A percentile compares a stretch with the other conserved stretches of the same genome.
Evolutionary conservation across 345 rosid species (phyloP).

Genomic region (Hibiscus trionum): DNA sequence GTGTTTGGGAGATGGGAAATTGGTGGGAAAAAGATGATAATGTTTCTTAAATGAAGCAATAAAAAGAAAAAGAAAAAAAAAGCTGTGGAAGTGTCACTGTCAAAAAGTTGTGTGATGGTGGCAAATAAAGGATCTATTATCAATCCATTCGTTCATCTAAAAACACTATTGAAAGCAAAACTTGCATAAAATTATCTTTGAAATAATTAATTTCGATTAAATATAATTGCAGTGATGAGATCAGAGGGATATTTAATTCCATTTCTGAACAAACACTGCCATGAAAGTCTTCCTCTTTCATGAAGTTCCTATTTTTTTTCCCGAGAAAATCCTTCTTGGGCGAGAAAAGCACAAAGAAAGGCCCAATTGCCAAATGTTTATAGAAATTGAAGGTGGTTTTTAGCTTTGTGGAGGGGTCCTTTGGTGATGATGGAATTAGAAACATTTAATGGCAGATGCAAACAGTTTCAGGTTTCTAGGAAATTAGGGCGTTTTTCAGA

Average conservation of each 20-base stretch:
- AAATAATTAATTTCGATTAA: too few relatives aligned
- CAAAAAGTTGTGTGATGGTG: constrained; percentile 32
- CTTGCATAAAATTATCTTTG: neutral
- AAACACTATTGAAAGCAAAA: constrained; percentile 4
- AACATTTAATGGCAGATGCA: constrained; percentile 3
- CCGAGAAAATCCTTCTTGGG: constrained; percentile 8
- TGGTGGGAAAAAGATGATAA: constrained; percentile 15
- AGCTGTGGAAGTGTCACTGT: constrained; percentile 30
- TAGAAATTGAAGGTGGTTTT: neutral
- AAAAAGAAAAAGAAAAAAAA: constrained; percentile 9
- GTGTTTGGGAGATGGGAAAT: constrained; percentile 15
- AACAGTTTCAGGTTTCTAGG: constrained; percentile 21
- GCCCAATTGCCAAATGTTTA: neutral
- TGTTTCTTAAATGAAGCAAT: constrained; percentile 38
- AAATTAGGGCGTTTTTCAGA: neutral
- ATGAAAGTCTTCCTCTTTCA: constrained; percentile 19
- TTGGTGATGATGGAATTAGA: constrained; percentile 3
- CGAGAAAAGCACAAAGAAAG: neutral
- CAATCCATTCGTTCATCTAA: neutral
- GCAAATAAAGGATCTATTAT: constrained; percentile 22
- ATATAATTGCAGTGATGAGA: too few relatives aligned
- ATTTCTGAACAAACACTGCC: constrained; percentile 8
- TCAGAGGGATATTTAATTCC: neutral
- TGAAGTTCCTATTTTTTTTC: neutral
- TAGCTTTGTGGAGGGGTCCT: neutral